phyloP scores from a whole-genome alignment of 805 yeast genomes.

The Ogataea siamensis region DNA sequence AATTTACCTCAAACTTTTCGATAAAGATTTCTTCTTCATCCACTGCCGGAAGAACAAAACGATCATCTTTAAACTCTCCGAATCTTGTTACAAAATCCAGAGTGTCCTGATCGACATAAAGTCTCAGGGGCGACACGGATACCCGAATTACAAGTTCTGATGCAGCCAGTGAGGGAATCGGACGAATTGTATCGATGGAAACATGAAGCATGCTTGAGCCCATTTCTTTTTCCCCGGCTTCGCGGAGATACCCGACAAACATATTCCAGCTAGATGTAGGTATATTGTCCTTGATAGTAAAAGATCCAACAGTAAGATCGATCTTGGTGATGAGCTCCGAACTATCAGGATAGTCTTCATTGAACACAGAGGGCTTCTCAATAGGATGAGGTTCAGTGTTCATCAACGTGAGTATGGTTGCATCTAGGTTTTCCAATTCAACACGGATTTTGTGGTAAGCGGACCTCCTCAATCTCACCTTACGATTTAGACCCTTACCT shows the following conservation, averaged over 20 bases:
- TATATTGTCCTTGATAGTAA: conserved; percentile 71
- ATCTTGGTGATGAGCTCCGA: conserved; percentile 50
- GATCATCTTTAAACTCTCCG: conserved; percentile 70
- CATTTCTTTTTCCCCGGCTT: conserved; percentile 66
- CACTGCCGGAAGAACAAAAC: conserved; percentile 52
- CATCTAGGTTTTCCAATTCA: conserved; percentile 52
- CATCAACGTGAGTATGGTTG: conserved; percentile 44
- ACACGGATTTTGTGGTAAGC: conserved; percentile 55
- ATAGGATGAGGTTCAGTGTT: conserved; percentile 37
- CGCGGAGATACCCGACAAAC: conserved; percentile 66
- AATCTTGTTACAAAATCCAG: conserved; percentile 79
- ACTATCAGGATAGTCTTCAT: conserved; percentile 30
- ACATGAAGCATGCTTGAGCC: conserved; percentile 63
- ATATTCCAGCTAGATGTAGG: conserved; percentile 91
- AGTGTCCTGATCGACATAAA: conserved; percentile 92
- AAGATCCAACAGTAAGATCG: conserved; percentile 47
- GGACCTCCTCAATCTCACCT: conserved; percentile 64
- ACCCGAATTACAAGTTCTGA: conserved; percentile 60
- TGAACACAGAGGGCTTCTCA: conserved; percentile 23
- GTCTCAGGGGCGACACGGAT: conserved; percentile 65
- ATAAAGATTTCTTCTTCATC: conserved; percentile 60
- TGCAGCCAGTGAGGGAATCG: conserved; percentile 61
- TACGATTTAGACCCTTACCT: conserved; percentile 36
- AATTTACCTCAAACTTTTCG: conserved; percentile 62
- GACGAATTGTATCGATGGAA: conserved; percentile 57